Conservation (phyloP, 345 rosid species). For the Syzygium oleosum region DNA sequence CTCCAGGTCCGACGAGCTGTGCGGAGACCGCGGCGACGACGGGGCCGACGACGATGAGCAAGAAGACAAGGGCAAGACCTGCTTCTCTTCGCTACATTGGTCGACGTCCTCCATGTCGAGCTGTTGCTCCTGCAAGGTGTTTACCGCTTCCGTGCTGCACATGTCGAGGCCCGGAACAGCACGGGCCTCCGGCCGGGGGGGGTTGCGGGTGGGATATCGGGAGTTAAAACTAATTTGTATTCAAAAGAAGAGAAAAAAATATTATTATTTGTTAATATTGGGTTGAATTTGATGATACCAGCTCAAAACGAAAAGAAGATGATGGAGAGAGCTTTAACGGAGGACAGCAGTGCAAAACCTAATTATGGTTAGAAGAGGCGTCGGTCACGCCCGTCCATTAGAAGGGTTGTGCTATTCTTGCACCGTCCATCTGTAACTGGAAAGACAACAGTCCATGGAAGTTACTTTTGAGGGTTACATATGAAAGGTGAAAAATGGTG, state of each 20-base stretch:
- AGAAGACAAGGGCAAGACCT: not conserved
- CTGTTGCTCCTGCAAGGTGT: not conserved
- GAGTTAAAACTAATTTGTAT: not conserved
- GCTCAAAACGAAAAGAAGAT: not conserved
- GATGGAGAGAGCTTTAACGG: not conserved
- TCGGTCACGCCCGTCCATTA: not conserved
- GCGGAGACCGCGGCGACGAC: constrained; percentile 1
- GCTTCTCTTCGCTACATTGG: not conserved
- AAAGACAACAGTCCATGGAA: not conserved
- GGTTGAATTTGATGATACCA: not conserved
- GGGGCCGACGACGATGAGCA: not conserved
- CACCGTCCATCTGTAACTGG: not conserved
- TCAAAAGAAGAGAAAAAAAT: not conserved
- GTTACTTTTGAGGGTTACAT: not conserved
- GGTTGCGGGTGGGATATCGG: not conserved
- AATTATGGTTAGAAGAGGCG: not conserved
- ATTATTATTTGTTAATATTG: not conserved
- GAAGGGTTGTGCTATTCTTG: not conserved
- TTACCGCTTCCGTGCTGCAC: not conserved
- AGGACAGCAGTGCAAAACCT: not conserved
- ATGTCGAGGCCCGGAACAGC: not conserved
- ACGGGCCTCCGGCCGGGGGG: not conserved
- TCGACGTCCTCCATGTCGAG: not conserved
- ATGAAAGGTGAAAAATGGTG: not conserved
- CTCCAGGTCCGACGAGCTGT: constrained; percentile 9